Base-by-base conservation (phyloP, 2,329 filamentous ascomycete species). In the Microcera coccophila region DNA sequence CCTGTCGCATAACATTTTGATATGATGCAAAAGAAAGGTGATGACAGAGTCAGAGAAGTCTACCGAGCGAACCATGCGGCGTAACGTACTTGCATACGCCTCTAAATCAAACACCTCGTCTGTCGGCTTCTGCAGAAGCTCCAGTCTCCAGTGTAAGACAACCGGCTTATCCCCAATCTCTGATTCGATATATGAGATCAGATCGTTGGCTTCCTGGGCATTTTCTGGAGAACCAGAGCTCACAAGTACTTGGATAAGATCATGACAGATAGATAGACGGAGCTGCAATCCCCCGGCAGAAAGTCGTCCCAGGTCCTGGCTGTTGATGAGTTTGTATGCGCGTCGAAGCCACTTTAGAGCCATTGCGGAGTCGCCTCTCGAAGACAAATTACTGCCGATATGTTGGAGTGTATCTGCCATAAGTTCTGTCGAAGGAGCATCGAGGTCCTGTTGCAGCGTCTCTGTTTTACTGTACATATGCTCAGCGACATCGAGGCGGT, bases 311-410 rank as follows among this genome's bases (percentile, higher is more conserved):
- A 79, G 55, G 8, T 77, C 71, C 41, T 80, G 78, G 16, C 59
- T 55, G 38, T 76, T 73, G 19, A 90, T 69, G 20, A 82, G 57
- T 10, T 80, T 68, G 37, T 79, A 72, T 3, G 87, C 82, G 50
- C 86, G 76, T 42, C 83, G 75, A 1, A 95, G 68, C 93, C 91
- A 97, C 55, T 76, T 81, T 2, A 75, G 61, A 1, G 87, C 84
- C 34, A 74, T 59, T 1, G 66, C 55, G 48, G 73, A 74, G 39
- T 85, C 72, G 7, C 71, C 66, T 39, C 74, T 76, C 3, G 59
- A 62, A 3, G 79, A 61, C 12, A 84, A 64, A 12, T 74, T 72
- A 36, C 75, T 80, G 3, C 89, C 89, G 31, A 95, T 85, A 45
- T 85, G 81, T 49, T 83, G 87, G 7, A 90, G 71, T 2, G 84